Evolutionary conservation across 2,329 filamentous ascomycete genomes (phyloP).

Genomic region (Ophiostoma novo-ulmi): DNA sequence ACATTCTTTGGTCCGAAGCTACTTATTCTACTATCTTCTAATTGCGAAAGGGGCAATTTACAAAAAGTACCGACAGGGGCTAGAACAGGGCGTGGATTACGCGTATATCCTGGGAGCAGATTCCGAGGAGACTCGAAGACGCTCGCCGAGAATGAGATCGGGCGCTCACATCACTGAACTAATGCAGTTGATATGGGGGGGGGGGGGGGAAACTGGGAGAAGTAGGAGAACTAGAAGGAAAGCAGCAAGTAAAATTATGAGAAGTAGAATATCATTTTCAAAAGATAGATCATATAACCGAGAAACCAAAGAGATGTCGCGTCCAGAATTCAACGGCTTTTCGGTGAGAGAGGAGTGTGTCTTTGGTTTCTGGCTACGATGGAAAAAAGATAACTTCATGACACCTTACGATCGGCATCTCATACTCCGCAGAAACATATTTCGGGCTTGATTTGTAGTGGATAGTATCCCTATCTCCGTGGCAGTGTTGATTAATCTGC

Average conservation of each 20-base stretch:
- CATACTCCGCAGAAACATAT: background rate
- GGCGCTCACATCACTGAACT: background rate
- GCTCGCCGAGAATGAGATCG: constrained; percentile 9
- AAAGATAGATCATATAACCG: background rate
- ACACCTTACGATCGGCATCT: background rate
- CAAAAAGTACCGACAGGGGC: constrained; percentile 18
- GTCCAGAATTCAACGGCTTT: background rate
- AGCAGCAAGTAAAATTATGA: background rate
- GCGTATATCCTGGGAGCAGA: background rate
- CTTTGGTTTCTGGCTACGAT: background rate
- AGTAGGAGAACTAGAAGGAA: background rate
- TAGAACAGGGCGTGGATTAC: constrained; percentile 8
- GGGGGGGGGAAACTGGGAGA: background rate
- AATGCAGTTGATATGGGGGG: background rate
- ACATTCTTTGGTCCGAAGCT: background rate
- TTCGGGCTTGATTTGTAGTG: background rate
- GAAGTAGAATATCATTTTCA: background rate
- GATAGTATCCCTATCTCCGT: background rate
- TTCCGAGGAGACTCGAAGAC: background rate
- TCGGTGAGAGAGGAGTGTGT: constrained; percentile 1
- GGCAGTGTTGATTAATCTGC: background rate
- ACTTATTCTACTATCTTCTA: background rate
- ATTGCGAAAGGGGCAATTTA: constrained; percentile 15
- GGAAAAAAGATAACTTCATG: background rate
- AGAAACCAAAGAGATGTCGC: background rate